Conservation (phyloP, 352 stramenopile species). For the Stramenopiles sp. region DNA sequence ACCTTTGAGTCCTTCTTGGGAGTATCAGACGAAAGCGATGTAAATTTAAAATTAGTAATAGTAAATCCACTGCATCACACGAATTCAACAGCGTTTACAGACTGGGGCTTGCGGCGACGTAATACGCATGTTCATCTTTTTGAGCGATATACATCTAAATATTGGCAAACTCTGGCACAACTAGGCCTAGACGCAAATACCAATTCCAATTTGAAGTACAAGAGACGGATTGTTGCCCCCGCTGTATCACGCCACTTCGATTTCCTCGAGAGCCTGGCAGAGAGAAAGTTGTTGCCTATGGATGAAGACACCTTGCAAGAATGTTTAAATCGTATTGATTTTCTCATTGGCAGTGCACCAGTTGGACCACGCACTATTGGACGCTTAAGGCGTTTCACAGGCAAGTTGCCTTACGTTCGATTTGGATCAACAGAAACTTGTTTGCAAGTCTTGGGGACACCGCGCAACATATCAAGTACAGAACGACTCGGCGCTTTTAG, state of each 20-base stretch:
- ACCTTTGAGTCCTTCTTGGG: slow-evolving; percentile 22
- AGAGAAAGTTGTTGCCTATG: slow-evolving; percentile 14
- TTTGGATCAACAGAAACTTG: slow-evolving; percentile 26
- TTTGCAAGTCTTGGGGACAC: slow-evolving; percentile 22
- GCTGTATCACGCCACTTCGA: slow-evolving; percentile 24
- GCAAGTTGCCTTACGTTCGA: slow-evolving; percentile 17
- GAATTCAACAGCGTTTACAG: slow-evolving; percentile 23
- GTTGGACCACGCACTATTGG: slow-evolving; percentile 22
- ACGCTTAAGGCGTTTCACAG: slow-evolving; percentile 8
- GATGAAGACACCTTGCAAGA: background rate
- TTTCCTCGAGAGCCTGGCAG: slow-evolving; percentile 18
- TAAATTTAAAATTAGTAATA: slow-evolving; percentile 16
- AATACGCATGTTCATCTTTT: slow-evolving; percentile 17
- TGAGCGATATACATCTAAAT: slow-evolving; percentile 21
- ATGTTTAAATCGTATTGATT: background rate
- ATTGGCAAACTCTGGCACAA: slow-evolving; percentile 17
- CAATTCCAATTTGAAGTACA: too few species aligned
- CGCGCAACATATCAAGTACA: background rate
- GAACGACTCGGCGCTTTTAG: slow-evolving; percentile 20
- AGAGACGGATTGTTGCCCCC: slow-evolving; percentile 14
- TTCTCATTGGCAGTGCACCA: slow-evolving; percentile 22
- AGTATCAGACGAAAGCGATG: background rate
- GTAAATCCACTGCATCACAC: slow-evolving; percentile 26
- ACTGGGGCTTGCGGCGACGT: slow-evolving; percentile 21
- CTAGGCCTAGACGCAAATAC: background rate